Conservation (phyloP, 2,329 filamentous ascomycete genomes). For the Trichophyton equinum region DNA sequence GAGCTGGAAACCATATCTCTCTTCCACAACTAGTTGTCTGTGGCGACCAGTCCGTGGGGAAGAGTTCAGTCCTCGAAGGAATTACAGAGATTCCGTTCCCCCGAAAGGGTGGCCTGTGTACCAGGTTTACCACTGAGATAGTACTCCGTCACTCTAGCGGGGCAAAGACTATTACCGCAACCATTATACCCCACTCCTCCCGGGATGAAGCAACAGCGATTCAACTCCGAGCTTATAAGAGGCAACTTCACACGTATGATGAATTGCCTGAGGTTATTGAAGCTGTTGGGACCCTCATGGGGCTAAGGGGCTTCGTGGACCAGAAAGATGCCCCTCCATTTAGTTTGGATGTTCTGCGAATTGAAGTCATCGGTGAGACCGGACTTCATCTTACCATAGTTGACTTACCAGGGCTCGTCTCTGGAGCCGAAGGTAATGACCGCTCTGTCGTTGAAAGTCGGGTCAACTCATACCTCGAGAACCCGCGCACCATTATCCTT, state of each 20-base stretch:
- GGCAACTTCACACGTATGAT: background rate
- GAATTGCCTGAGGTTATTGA: constrained; percentile 6
- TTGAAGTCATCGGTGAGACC: constrained; percentile 33
- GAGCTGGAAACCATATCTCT: constrained; percentile 15
- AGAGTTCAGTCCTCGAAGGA: constrained; percentile 16
- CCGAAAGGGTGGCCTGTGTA: constrained; percentile 22
- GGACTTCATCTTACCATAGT: constrained; percentile 33
- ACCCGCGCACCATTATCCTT: constrained; percentile 31
- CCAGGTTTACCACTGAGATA: constrained; percentile 31
- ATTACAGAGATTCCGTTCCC: constrained; percentile 24
- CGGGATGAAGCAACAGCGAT: background rate
- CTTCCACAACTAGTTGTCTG: constrained; percentile 21
- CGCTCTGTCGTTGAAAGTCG: constrained; percentile 28
- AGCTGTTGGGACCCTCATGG: background rate
- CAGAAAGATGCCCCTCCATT: background rate
- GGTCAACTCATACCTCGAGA: constrained; percentile 30
- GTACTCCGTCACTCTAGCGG: constrained; percentile 21
- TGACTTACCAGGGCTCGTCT: constrained; percentile 35
- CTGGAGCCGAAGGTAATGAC: constrained; percentile 27
- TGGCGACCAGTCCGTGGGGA: constrained; percentile 27
- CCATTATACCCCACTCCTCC: constrained; percentile 20
- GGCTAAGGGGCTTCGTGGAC: constrained; percentile 4
- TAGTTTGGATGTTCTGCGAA: constrained; percentile 25
- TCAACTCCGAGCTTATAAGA: background rate
- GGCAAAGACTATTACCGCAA: constrained; percentile 15